These are phyloP conservation scores for Vararia minispora DNA, from an alignment of 768 basidiomycete genomes.

Conservation along the genomic window DNA sequence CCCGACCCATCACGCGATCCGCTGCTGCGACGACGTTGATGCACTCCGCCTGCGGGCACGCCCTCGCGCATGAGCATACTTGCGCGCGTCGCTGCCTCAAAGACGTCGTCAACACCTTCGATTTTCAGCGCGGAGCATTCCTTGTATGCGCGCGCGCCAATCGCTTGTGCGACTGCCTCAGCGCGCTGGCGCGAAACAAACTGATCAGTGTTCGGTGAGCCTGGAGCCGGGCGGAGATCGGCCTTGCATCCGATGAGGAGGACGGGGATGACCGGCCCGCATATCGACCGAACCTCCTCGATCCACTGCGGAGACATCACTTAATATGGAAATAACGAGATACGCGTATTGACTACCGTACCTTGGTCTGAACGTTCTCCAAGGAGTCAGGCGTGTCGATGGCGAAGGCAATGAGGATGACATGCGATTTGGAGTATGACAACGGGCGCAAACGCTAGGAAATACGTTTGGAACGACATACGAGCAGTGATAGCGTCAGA, in stretches of 20 bases:
- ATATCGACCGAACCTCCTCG: slow-evolving; percentile 95
- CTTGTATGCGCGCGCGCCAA: slow-evolving; percentile 90
- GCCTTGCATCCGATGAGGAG: slow-evolving; percentile 95
- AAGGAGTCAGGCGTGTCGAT: slow-evolving; percentile 95
- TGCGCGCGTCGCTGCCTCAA: slow-evolving; percentile 92
- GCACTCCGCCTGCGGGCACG: slow-evolving; percentile 35
- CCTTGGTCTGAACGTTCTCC: slow-evolving; percentile 92
- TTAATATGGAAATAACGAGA: not conserved
- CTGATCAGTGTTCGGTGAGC: slow-evolving; percentile 33
- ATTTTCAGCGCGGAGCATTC: slow-evolving; percentile 88
- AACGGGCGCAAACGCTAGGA: slow-evolving; percentile 85
- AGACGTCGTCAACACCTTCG: slow-evolving; percentile 93
- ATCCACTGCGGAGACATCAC: slow-evolving; percentile 63
- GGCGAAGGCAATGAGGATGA: slow-evolving; percentile 95
- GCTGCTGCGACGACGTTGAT: slow-evolving; percentile 24
- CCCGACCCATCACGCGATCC: slow-evolving; percentile 8
- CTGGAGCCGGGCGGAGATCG: slow-evolving; percentile 65
- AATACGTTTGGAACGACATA: slow-evolving; percentile 4
- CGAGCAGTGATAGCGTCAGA: not conserved
- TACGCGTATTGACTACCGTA: slow-evolving; percentile 18
- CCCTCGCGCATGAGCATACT: slow-evolving; percentile 94
- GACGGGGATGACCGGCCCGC: slow-evolving; percentile 86
- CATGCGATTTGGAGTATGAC: slow-evolving; percentile 97
- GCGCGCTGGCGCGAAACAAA: slow-evolving; percentile 75
- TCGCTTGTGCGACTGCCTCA: slow-evolving; percentile 67